Conservation (phyloP, 192 early-diverging fungal species). For the Jimgerdemannia lactiflua region DNA sequence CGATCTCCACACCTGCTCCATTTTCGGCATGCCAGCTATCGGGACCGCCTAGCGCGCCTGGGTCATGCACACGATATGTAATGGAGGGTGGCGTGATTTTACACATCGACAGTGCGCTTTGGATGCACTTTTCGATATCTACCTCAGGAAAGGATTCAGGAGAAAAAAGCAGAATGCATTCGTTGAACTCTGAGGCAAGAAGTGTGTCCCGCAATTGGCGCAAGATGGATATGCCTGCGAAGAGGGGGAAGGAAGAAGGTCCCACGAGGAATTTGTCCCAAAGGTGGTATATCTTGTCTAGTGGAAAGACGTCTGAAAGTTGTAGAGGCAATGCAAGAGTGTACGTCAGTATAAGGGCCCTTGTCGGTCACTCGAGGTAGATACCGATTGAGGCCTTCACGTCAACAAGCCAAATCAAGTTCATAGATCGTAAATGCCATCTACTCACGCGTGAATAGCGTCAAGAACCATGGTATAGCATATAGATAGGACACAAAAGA, state of each 20-base stretch:
- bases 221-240: slow-evolving; percentile 68
- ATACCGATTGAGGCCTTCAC: too few relatives aligned
- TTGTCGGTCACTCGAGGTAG: too few relatives aligned
- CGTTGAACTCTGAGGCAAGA: slow-evolving; percentile 69
- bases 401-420: neutral
- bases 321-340: too few relatives aligned
- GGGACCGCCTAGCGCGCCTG: slow-evolving; percentile 15
- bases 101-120: slow-evolving; percentile 56
- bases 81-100: slow-evolving; percentile 69
- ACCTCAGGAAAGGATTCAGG: slow-evolving; percentile 59
- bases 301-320: slow-evolving; percentile 67
- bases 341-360: too few relatives aligned
- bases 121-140: slow-evolving; percentile 69
- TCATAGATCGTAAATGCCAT: neutral
- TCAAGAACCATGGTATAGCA: slow-evolving; percentile 84
- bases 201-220: slow-evolving; percentile 62
- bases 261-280: slow-evolving; percentile 77
- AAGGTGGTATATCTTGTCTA: slow-evolving; percentile 77
- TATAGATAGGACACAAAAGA: slow-evolving; percentile 69
- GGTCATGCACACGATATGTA: slow-evolving; percentile 27
- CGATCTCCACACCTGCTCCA: neutral
- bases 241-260: slow-evolving; percentile 59
- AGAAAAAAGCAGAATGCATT: slow-evolving; percentile 42
- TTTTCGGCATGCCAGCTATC: neutral
- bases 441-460: slow-evolving; percentile 73